Base-by-base conservation (phyloP, 768 basidiomycete species). In the Lepiota subincarnata region DNA sequence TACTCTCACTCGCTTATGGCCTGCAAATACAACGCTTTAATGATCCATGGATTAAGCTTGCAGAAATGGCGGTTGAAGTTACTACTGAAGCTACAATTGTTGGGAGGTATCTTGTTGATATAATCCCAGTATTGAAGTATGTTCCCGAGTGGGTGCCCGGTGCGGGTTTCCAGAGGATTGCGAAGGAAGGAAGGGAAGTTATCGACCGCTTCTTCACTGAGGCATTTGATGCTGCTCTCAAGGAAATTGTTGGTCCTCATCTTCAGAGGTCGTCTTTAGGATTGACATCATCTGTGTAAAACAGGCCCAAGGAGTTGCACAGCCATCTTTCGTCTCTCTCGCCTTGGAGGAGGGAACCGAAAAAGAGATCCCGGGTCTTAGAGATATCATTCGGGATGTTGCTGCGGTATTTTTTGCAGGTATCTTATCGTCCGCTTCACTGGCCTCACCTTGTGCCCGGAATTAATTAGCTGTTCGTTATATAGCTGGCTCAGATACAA, bases 321-420 rank as follows among this genome's bases (percentile, higher is more conserved):
- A 50, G 16, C 55, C 55, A 5, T 56, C 55, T 4, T 47, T 56
- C 18, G 41, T 56, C 11, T 47, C 49, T 19, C 42, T 44, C 3
- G 55, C 55, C 1, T 43, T 56, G 6, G 55, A 44, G 11, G 49
- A 38, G 8, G 19, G 24, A n/a, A 36, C 39, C 1, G 55, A 41
- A 26, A 45, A 37, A 5, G 35, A 41, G 10, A n/a, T 16, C 14
- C 28, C 38, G 2, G 24, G 39, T 6, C 8, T 50, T 16, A 7
- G 58, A 51, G 39, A 62, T 53, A 57, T 48, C 54, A 41, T 48
- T 56, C 13, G 62, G 58, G 71, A 73, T 39, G 73, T 71, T 39
- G 73, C 74, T 28, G 73, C 68, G 1, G 65, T 76, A 38, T 69
- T 70, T 8, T 78, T 74, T 49, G 61, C 69, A 13, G 74, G 74